A percentile compares a stretch with the other conserved stretches of the same genome.
phyloP scores from a whole-genome alignment of 768 basidiomycete genomes.

The Boletus bicolor region DNA sequence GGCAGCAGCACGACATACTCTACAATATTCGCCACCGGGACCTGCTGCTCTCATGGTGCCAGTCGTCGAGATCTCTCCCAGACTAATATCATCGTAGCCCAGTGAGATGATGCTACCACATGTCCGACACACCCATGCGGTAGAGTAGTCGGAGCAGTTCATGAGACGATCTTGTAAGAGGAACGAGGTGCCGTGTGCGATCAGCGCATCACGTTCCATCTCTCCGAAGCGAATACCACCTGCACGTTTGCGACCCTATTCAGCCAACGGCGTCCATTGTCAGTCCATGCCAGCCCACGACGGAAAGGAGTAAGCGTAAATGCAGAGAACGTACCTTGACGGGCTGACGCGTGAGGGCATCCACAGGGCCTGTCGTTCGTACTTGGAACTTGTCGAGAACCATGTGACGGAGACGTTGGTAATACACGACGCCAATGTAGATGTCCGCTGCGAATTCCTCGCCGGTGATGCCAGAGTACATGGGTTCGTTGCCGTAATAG shows the following conservation, averaged over 20 bases:
- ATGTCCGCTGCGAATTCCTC: constrained; percentile 99
- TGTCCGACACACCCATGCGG: constrained; percentile 96
- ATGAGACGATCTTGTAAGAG: constrained; percentile 96
- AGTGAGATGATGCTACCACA: constrained; percentile 95
- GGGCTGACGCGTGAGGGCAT: constrained; percentile 92
- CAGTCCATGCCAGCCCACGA: background rate
- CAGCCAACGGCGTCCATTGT: background rate
- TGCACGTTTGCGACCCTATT: constrained; percentile 91
- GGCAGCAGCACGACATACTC: constrained; percentile 78
- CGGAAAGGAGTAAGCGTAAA: background rate
- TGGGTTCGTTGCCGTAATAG: constrained; percentile 98
- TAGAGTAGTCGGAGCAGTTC: constrained; percentile 99
- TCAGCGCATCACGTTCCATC: constrained; percentile 99
- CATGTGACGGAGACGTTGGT: constrained; percentile 98
- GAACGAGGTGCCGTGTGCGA: constrained; percentile 98
- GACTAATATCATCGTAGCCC: constrained; percentile 86
- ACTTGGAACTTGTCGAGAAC: constrained; percentile 99
- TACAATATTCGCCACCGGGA: constrained; percentile 89
- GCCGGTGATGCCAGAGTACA: constrained; percentile 99
- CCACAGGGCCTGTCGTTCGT: constrained; percentile 95
- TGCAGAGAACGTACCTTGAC: constrained; percentile 70
- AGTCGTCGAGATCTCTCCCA: constrained; percentile 58
- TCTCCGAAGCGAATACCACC: constrained; percentile 99
- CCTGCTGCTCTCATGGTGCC: constrained; percentile 57
- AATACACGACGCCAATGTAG: constrained; percentile 97